Percentiles rank a stretch among this genome's conserved stretches.
Conservation (phyloP, 2,329 filamentous ascomycete species). For the Alternaria sp. region DNA sequence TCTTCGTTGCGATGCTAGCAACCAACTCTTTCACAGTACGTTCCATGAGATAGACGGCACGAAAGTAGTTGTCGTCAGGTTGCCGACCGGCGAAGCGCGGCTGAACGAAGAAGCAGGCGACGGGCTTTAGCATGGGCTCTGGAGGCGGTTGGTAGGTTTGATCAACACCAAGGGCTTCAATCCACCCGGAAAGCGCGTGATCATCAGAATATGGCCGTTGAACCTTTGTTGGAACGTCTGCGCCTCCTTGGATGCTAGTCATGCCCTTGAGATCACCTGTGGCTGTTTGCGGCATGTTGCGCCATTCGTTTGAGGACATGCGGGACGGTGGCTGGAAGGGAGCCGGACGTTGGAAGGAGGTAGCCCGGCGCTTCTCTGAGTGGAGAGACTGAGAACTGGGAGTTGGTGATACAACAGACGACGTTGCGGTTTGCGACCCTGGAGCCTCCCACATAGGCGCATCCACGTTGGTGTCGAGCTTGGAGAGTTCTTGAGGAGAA, state of each 20-base stretch:
- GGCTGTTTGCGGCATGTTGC: conserved; percentile 64
- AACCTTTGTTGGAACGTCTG: conserved; percentile 65
- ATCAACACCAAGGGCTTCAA: conserved; percentile 93
- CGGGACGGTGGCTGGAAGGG: conserved; percentile 56
- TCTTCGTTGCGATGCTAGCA: conserved; percentile 77
- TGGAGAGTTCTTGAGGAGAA: conserved; percentile 68
- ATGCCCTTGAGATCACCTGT: conserved; percentile 60
- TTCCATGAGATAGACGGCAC: conserved; percentile 84
- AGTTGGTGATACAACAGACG: conserved; percentile 62
- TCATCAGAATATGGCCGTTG: conserved; percentile 65
- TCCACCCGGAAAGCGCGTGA: conserved; percentile 78
- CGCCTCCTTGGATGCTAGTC: conserved; percentile 55
- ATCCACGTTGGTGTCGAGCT: conserved; percentile 56
- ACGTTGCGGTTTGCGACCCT: conserved; percentile 64
- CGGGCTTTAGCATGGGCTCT: conserved; percentile 74
- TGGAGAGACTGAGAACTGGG: conserved; percentile 58
- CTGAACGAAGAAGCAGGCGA: conserved; percentile 89
- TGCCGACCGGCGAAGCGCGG: conserved; percentile 60
- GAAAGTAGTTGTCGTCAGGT: conserved; percentile 72
- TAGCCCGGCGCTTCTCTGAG: conserved; percentile 53
- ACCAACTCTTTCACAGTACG: conserved; percentile 79
- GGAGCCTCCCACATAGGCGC: conserved; percentile 59
- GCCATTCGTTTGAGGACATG: conserved; percentile 63
- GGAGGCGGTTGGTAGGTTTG: conserved; percentile 79
- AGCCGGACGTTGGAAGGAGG: conserved; percentile 56